Evolutionary conservation across 2,329 filamentous ascomycete genomes (phyloP).

Genomic region (Calonectria henricotiae): DNA sequence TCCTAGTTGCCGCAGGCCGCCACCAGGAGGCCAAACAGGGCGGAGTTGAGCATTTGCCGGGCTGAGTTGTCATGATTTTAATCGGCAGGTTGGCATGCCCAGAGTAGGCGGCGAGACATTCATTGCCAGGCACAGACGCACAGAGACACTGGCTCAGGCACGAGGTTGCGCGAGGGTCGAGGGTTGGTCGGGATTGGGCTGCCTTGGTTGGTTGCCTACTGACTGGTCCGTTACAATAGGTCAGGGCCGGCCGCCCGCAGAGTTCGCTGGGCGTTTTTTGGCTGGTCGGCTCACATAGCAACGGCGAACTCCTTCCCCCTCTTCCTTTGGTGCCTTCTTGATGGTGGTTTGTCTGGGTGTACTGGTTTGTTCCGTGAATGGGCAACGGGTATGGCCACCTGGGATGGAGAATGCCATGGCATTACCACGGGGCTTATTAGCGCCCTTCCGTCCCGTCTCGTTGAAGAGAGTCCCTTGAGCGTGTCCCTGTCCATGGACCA

Average conservation of each 20-base stretch:
- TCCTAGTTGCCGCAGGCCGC: background rate
- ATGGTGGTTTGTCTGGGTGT: conserved; percentile 32
- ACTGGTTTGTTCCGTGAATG: conserved; percentile 25
- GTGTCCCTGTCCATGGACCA: conserved; percentile 1
- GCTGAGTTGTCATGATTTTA: conserved; percentile 24
- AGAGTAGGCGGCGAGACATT: conserved; percentile 21
- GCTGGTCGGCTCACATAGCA: conserved; percentile 28
- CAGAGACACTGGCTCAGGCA: conserved; percentile 38
- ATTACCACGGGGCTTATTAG: conserved; percentile 13
- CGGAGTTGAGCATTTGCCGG: conserved; percentile 7
- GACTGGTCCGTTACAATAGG: conserved; percentile 14
- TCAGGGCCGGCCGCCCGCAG: conserved; percentile 25
- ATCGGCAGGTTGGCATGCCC: conserved; percentile 13
- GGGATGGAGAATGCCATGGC: conserved; percentile 13
- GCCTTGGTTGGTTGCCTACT: conserved; percentile 28
- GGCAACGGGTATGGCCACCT: conserved; percentile 5
- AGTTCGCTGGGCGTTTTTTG: conserved; percentile 27
- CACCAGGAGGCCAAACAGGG: conserved; percentile 15
- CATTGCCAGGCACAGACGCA: conserved; percentile 25
- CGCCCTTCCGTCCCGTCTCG: conserved; percentile 17
- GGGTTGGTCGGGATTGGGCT: conserved; percentile 40
- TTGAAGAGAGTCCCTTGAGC: conserved; percentile 25
- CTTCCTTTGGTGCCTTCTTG: conserved; percentile 10
- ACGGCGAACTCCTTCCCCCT: conserved; percentile 27
- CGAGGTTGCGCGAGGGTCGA: conserved; percentile 47